Evolutionary conservation across 176 grass and related monocot species (phyloP).

Genomic region (Triticum urartu): DNA sequence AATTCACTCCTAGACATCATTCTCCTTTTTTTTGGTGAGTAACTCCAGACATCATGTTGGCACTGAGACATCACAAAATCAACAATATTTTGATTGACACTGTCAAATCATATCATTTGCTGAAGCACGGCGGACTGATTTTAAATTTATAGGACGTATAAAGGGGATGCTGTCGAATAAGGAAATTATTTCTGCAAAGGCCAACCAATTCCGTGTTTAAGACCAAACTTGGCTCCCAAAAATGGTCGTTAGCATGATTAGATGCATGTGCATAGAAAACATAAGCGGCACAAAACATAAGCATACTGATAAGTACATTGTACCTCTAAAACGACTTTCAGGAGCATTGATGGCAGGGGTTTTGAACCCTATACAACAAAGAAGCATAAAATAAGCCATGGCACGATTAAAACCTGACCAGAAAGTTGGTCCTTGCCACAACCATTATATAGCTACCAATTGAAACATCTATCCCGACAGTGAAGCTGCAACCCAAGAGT

Average conservation of each 20-base stretch:
- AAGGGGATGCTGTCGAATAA: neutral
- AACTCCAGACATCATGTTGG: neutral
- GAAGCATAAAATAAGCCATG: slow-evolving; percentile 26
- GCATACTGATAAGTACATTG: slow-evolving; percentile 21
- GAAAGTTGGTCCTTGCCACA: neutral
- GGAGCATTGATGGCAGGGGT: slow-evolving; percentile 15
- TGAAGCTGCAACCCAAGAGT: neutral
- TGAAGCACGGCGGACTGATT: neutral
- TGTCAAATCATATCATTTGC: neutral
- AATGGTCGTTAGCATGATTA: neutral
- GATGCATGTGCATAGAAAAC: neutral
- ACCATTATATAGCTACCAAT: neutral
- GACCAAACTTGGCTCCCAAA: neutral
- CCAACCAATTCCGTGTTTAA: neutral
- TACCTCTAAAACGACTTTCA: slow-evolving; percentile 42
- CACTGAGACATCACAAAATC: slow-evolving; percentile 5
- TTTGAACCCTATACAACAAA: slow-evolving; percentile 28
- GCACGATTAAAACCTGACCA: neutral
- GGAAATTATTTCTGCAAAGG: neutral
- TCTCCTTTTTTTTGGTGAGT: too few species aligned
- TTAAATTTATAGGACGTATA: neutral
- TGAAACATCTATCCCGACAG: neutral
- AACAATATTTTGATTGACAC: neutral
- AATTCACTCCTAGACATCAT: neutral
- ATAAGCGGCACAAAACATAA: slow-evolving; percentile 13